Percentiles rank a stretch among this genome's conserved stretches.
Evolutionary conservation across 371 early-diverging fungal species (phyloP).

Genomic region (Mucor mucedo): DNA sequence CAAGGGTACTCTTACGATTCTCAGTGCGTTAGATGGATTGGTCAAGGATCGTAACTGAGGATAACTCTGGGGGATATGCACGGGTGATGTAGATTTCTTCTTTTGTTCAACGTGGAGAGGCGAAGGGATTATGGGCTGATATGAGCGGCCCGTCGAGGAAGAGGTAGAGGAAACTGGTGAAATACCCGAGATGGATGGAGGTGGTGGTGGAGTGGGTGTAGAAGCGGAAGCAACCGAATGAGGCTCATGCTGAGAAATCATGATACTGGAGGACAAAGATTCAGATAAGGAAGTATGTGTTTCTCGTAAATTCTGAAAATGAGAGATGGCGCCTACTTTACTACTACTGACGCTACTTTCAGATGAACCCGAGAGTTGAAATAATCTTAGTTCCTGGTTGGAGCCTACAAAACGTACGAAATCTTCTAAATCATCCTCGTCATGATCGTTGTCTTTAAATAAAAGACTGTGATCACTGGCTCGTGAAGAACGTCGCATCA

Average conservation of each 20-base stretch:
- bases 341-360: background rate
- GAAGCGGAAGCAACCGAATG: background rate
- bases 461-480: constrained; percentile 37
- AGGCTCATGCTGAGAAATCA: background rate
- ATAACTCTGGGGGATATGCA: constrained; percentile 32
- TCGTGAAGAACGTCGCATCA: constrained; percentile 37
- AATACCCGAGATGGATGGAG: background rate
- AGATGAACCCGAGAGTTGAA: constrained; percentile 24
- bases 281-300: constrained; percentile 37
- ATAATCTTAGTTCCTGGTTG: constrained; percentile 56
- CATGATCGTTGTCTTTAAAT: constrained; percentile 16
- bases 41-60: constrained; percentile 21
- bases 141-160: constrained; percentile 32
- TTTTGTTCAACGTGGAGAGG: constrained; percentile 27
- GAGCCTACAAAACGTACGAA: constrained; percentile 67
- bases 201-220: background rate
- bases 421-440: constrained; percentile 55
- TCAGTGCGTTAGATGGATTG: constrained; percentile 5
- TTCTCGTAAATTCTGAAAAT: constrained; percentile 41
- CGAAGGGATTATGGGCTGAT: constrained; percentile 33
- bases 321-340: constrained; percentile 33
- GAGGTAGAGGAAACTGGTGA: constrained; percentile 27
- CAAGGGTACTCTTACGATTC: constrained; percentile 3
- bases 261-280: constrained; percentile 27
- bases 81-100: constrained; percentile 21